These are phyloP conservation scores for Coccomyxa sp. DNA, from an alignment of 139 green algal species.

Conservation along the genomic window DNA sequence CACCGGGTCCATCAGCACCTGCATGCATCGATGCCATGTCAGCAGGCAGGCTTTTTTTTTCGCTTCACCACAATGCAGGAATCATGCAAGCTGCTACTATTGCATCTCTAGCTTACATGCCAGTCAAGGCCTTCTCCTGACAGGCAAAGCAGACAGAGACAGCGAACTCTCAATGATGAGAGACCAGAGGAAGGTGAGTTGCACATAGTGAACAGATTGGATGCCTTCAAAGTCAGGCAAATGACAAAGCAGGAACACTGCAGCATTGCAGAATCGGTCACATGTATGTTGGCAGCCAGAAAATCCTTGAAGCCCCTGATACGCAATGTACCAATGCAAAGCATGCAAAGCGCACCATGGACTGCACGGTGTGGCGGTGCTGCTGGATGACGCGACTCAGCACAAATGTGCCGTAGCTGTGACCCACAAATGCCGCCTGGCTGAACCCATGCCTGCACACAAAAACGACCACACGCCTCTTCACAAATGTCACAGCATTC, in stretches of 20 bases:
- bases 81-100: too few relatives aligned
- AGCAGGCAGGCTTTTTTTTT: neutral
- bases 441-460: slow-evolving; percentile 17
- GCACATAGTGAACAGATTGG: too few relatives aligned
- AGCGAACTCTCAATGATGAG: neutral
- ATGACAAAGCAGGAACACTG: too few relatives aligned
- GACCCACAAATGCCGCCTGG: slow-evolving; percentile 29
- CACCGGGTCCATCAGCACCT: slow-evolving; percentile 45
- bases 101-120: neutral
- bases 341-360: slow-evolving; percentile 7
- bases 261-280: too few relatives aligned
- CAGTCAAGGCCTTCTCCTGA: neutral
- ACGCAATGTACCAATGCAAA: too few relatives aligned
- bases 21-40: neutral
- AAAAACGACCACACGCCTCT: slow-evolving; percentile 1
- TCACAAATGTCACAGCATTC: too few relatives aligned
- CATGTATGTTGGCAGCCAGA: too few relatives aligned
- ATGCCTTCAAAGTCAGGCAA: too few relatives aligned
- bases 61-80: too few relatives aligned
- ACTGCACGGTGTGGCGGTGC: slow-evolving; percentile 14
- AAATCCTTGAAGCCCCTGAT: too few relatives aligned
- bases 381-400: slow-evolving; percentile 31
- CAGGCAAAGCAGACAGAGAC: neutral
- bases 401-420: slow-evolving; percentile 50
- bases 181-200: neutral